A percentile compares a stretch with the other conserved stretches of the same genome.
Conservation (phyloP, 1,284 basidiomycete species). For the Fomitopsis palustris region DNA sequence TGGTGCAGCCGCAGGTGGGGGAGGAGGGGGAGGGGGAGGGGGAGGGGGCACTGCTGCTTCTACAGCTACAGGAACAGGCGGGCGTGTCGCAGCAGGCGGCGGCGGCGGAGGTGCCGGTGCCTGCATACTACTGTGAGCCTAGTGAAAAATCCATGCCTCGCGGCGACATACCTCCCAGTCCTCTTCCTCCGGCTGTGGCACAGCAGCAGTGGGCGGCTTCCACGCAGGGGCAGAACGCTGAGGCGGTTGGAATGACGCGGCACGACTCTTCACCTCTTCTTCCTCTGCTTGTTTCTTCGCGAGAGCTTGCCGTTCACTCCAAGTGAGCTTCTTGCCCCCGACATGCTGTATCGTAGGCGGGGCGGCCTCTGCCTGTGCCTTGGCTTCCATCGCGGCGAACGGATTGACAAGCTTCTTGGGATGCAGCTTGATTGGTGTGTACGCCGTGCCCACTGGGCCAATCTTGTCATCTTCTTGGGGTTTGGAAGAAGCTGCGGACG, state of each 20-base stretch:
- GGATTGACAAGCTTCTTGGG: slow-evolving; percentile 87
- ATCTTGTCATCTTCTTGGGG: slow-evolving; percentile 78
- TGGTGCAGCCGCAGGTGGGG: slow-evolving; percentile 26
- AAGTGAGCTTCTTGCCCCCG: slow-evolving; percentile 74
- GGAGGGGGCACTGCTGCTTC: slow-evolving; percentile 33
- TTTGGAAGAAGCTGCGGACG: slow-evolving; percentile 54
- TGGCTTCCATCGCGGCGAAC: slow-evolving; percentile 61
- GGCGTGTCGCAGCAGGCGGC: slow-evolving; percentile 30
- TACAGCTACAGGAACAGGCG: slow-evolving; percentile 25
- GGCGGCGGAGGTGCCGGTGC: slow-evolving; percentile 36
- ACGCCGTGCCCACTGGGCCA: slow-evolving; percentile 80
- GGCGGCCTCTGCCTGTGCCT: slow-evolving; percentile 32
- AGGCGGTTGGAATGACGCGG: slow-evolving; percentile 41
- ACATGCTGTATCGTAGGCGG: slow-evolving; percentile 20
- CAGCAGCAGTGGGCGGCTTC: slow-evolving; percentile 28
- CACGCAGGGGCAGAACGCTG: slow-evolving; percentile 27
- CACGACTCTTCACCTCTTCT: slow-evolving; percentile 70
- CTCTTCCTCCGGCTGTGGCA: slow-evolving; percentile 29
- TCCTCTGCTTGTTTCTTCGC: slow-evolving; percentile 83
- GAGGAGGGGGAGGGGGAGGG: slow-evolving; percentile 34
- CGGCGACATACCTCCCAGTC: slow-evolving; percentile 6
- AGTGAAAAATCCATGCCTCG: too few relatives aligned
- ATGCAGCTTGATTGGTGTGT: slow-evolving; percentile 83
- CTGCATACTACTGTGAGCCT: slow-evolving; percentile 9
- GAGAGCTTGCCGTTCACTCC: slow-evolving; percentile 86